Evolutionary conservation across 2,329 filamentous ascomycete genomes (phyloP), one percentile per base, ranked within the genome.

Genomic region (Sporothrix euskadiensis): DNA sequence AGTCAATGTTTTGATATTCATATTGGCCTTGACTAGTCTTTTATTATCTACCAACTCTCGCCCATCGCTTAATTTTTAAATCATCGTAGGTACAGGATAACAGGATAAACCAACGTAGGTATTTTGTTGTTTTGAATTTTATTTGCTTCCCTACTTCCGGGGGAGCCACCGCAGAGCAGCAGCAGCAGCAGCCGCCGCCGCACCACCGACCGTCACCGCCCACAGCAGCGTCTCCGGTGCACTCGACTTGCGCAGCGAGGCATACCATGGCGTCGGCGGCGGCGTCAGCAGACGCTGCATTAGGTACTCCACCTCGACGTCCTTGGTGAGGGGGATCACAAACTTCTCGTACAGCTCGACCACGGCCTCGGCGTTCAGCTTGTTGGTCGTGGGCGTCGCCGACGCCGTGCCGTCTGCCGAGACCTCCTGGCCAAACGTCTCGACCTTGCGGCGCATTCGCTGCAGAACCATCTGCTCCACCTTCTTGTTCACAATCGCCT

Each of bases 241-340:
- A 39, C 32, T 61, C 7, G 65, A 47, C 47, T 63, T 35, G 19
- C 68, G 73, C 69, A 71, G 71, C 4, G 32, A 4, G 2, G 47
- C 70, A 35, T 72, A 73, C 75, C 75, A 76, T 19, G 75, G 73
- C 66, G 63, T 39, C 39, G 63, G 66, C 26, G 71, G n/a, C 16
- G 69, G 41, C 35, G 65, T 19, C 47, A 54, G 39, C 44, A 99
- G 84, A 76, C 96, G 88, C 83, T 98, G 94, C 93, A 99, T 97
- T 78, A 99, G 85, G 81, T 99, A 99, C 78, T 99, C 96, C 10
- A 99, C 94, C 85, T 99, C 96, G 56, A 99, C 95, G 76, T 94
- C 92, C 83, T 99, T 99, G n/a, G 96, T 99, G 81, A 98, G 83
- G 0, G 96, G 96, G 78, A 99, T 99, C 75, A 99, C 94, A 83